Percentiles rank a stretch among this genome's conserved stretches.
Evolutionary conservation across 495 filamentous ascomycete species (phyloP).

Genomic region (Cenococcum geophilum): DNA sequence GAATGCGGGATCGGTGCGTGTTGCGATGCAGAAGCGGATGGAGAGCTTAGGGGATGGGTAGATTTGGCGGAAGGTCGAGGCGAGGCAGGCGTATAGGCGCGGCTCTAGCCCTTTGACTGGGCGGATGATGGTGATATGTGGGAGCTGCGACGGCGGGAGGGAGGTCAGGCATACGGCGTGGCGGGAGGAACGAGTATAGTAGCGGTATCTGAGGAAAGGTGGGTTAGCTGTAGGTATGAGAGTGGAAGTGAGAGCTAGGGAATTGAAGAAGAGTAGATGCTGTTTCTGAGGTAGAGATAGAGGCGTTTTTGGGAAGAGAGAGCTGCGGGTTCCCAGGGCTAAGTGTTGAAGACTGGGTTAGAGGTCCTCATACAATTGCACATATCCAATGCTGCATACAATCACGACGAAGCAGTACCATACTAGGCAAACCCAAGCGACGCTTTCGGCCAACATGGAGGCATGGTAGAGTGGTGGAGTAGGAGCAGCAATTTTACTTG

Average conservation of each 20-base stretch:
- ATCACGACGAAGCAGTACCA: constrained; percentile 48
- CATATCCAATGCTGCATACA: constrained; percentile 53
- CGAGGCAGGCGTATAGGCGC: constrained; percentile 83
- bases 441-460: neutral
- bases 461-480: neutral
- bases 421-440: constrained; percentile 39
- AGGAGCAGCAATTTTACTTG: neutral
- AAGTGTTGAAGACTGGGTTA: neutral
- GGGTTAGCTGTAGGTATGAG: neutral
- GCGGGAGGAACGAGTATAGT: constrained; percentile 15
- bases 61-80: constrained; percentile 77
- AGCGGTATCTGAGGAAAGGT: constrained; percentile 18
- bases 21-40: constrained; percentile 75
- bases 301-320: no score
- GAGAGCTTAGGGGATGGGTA: constrained; percentile 76
- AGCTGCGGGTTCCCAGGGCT: neutral
- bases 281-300: no score
- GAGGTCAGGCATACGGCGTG: constrained; percentile 18
- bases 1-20: constrained; percentile 70
- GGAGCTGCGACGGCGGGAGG: constrained; percentile 33
- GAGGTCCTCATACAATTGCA: constrained; percentile 48
- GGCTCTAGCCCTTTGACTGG: constrained; percentile 91
- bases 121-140: constrained; percentile 88
- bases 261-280: neutral
- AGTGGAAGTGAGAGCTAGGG: neutral